Conservation (phyloP, 2,329 filamentous ascomycete species). For the Colletotrichum acutatum region DNA sequence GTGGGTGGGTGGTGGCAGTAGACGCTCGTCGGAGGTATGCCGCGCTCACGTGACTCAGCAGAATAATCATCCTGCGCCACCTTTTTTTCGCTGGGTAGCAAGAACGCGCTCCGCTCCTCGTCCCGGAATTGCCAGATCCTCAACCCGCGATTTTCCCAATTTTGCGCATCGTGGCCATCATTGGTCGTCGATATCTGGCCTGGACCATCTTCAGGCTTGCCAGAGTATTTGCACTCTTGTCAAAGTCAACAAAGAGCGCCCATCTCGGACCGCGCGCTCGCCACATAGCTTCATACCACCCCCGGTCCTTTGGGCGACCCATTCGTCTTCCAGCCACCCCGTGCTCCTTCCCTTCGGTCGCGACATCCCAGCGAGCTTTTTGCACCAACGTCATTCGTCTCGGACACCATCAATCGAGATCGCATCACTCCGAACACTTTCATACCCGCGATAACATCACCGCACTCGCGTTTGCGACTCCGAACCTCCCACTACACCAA, state of each 20-base stretch:
- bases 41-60: background rate
- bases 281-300: slow-evolving; percentile 16
- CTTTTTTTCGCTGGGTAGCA: slow-evolving; percentile 9
- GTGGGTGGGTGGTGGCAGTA: background rate
- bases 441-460: background rate
- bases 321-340: slow-evolving; percentile 26
- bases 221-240: slow-evolving; percentile 5
- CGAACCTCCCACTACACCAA: background rate
- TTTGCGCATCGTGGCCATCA: slow-evolving; percentile 36
- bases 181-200: slow-evolving; percentile 32
- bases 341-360: slow-evolving; percentile 25
- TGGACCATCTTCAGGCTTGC: slow-evolving; percentile 21
- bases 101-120: slow-evolving; percentile 30
- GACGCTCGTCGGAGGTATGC: background rate
- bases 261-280: slow-evolving; percentile 23
- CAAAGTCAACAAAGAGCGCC: slow-evolving; percentile 3
- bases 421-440: background rate
- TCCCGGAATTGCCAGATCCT: slow-evolving; percentile 19
- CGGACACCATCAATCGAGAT: background rate
- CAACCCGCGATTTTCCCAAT: slow-evolving; percentile 28
- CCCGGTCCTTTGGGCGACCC: slow-evolving; percentile 22
- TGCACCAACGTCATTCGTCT: background rate
- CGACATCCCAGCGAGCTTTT: slow-evolving; percentile 20
- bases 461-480: slow-evolving; percentile 14
- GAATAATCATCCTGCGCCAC: slow-evolving; percentile 13